phyloP scores from a whole-genome alignment of 2,329 filamentous ascomycete genomes.

The Elsinoe australis region DNA sequence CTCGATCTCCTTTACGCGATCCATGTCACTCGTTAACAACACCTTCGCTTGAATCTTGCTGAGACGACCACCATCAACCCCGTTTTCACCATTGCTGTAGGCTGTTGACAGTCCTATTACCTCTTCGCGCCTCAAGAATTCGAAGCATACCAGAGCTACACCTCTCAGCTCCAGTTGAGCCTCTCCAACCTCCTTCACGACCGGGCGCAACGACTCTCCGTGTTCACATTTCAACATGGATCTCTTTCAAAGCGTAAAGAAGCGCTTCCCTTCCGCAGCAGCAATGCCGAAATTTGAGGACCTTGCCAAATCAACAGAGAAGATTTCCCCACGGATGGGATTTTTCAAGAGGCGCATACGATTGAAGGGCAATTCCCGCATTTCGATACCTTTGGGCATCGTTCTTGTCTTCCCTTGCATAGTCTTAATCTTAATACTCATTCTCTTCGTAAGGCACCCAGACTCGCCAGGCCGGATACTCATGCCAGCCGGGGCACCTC shows the following conservation, averaged over 20 bases:
- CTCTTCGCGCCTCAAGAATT: no score
- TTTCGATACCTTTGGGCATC: slow-evolving; percentile 86
- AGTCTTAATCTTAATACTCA: slow-evolving; percentile 80
- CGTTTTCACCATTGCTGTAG: no score
- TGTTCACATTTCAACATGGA: slow-evolving; percentile 40
- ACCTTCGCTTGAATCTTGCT: slow-evolving; percentile 16
- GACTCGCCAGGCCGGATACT: slow-evolving; percentile 72
- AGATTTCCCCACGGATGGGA: slow-evolving; percentile 51
- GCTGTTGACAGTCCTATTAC: no score
- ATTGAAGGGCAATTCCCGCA: slow-evolving; percentile 80
- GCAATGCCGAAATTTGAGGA: slow-evolving; percentile 39
- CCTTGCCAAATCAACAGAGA: slow-evolving; percentile 36
- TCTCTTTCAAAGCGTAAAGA: slow-evolving; percentile 37
- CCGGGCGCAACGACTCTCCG: no score
- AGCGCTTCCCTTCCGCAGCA: slow-evolving; percentile 40
- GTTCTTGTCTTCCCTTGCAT: slow-evolving; percentile 88
- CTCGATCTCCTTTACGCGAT: slow-evolving; percentile 13
- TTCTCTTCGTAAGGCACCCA: slow-evolving; percentile 83
- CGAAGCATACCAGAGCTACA: not conserved
- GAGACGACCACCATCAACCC: no score
- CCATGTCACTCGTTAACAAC: slow-evolving; percentile 11
- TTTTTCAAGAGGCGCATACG: slow-evolving; percentile 83
- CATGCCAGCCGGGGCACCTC: slow-evolving; percentile 80
- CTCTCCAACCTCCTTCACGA: not conserved
- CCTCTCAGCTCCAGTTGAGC: not conserved